phyloP scores from a whole-genome alignment of 2,329 filamentous ascomycete species.

The Sordariomycetes sp. region DNA sequence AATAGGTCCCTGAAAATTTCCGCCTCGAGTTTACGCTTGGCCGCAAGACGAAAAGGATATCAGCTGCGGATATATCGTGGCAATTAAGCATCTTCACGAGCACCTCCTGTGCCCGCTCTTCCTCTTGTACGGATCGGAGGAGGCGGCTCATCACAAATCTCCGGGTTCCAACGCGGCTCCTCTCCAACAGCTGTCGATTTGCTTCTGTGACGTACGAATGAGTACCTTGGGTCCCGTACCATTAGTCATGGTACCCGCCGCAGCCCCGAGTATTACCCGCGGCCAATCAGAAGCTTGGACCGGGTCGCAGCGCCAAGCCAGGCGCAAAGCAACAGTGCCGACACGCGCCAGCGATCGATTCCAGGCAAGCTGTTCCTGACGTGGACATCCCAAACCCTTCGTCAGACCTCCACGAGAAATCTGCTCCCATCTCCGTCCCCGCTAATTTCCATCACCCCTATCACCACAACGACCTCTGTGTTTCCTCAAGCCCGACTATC shows the following conservation, averaged over 20 bases:
- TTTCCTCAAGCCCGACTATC: constrained; percentile 4
- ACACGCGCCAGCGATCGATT: not conserved
- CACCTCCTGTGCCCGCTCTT: not conserved
- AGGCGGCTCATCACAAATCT: not conserved
- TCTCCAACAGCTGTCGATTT: not conserved
- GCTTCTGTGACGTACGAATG: not conserved
- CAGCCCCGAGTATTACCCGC: not conserved
- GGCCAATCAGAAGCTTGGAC: constrained; percentile 1
- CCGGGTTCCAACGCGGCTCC: not conserved
- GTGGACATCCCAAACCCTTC: constrained; percentile 19
- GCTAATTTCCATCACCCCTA: constrained; percentile 6
- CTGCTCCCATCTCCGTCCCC: constrained; percentile 4
- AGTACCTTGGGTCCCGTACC: not conserved
- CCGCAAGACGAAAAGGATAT: not conserved
- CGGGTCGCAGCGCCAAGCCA: not conserved
- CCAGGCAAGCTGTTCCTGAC: constrained; percentile 30
- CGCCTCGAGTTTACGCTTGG: too few species aligned
- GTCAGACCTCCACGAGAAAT: constrained; percentile 3
- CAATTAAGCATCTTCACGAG: not conserved
- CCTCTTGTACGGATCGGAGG: not conserved
- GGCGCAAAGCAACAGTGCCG: not conserved
- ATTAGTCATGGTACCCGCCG: not conserved
- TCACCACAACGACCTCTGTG: constrained; percentile 8
- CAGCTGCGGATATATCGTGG: not conserved
- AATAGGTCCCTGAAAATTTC: too few species aligned